Conservation (phyloP, 78 protist species). For the Pelomyxa schiedti region DNA sequence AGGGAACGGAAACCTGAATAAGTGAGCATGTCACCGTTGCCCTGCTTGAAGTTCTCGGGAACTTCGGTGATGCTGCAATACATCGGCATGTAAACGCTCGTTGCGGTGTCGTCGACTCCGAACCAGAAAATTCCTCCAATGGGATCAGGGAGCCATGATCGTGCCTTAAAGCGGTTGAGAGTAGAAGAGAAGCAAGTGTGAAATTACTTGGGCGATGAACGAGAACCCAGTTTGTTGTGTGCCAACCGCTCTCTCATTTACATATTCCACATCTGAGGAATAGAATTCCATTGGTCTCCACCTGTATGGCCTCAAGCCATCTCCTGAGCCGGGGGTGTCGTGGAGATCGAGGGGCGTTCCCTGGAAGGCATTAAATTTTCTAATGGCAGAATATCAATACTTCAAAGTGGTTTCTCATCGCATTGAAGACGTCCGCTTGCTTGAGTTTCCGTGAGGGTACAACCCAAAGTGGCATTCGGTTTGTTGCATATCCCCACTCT, state of each 20-base stretch:
- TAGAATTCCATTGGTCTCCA: slow-evolving; percentile 12
- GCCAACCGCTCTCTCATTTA: slow-evolving; percentile 24
- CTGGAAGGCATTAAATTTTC: too few species aligned
- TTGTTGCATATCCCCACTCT: too few species aligned
- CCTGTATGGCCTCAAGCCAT: slow-evolving; percentile 29
- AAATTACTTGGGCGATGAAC: slow-evolving; percentile 24
- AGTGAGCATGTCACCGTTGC: neutral
- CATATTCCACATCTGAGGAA: neutral
- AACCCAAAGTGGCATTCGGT: too few species aligned
- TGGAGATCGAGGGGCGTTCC: too few species aligned
- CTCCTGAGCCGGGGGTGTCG: too few species aligned
- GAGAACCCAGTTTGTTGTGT: slow-evolving; percentile 26
- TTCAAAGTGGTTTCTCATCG: too few species aligned
- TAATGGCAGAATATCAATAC: too few species aligned
- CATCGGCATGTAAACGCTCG: slow-evolving; percentile 5
- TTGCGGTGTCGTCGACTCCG: slow-evolving; percentile 14
- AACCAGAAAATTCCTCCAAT: slow-evolving; percentile 4
- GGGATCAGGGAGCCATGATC: neutral
- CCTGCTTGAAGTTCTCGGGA: neutral
- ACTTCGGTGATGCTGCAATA: neutral
- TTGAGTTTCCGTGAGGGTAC: too few species aligned
- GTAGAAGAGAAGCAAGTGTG: too few species aligned
- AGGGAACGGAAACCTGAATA: neutral
- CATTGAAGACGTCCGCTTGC: too few species aligned
- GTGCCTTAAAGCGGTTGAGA: too few species aligned